phyloP scores from a whole-genome alignment of 2,329 filamentous ascomycete genomes.

The Fusarium coffeatum region DNA sequence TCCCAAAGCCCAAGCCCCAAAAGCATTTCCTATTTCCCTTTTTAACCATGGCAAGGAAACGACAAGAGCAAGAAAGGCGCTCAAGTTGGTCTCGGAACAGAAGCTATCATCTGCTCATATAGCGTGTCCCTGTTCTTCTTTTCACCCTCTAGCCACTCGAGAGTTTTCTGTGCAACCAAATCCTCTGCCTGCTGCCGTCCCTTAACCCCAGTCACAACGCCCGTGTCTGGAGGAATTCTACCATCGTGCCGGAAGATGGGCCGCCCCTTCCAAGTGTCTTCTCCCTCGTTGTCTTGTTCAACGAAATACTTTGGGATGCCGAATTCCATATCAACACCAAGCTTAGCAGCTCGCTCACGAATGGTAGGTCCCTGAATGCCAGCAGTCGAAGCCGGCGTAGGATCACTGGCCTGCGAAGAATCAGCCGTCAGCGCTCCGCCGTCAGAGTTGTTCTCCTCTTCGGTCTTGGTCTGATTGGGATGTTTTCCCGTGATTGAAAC shows the following conservation, averaged over 20 bases:
- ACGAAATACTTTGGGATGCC: conserved; percentile 52
- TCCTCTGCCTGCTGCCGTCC: conserved; percentile 53
- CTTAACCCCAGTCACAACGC: conserved; percentile 50
- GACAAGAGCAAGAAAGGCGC: background rate
- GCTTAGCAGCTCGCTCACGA: conserved; percentile 47
- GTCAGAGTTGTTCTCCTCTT: conserved; percentile 25
- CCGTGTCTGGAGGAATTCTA: conserved; percentile 49
- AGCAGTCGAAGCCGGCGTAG: background rate
- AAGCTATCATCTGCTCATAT: background rate
- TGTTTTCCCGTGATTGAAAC: conserved; percentile 15
- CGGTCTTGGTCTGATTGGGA: conserved; percentile 20
- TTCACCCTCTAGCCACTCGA: conserved; percentile 52
- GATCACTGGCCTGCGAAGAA: background rate
- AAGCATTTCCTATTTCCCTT: background rate
- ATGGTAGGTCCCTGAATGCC: conserved; percentile 4
- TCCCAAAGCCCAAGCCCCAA: background rate
- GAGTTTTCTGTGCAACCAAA: conserved; percentile 54
- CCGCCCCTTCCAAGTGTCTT: conserved; percentile 52
- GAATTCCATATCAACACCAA: conserved; percentile 52
- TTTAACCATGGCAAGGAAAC: background rate
- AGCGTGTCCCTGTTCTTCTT: conserved; percentile 18
- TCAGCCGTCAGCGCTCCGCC: conserved; percentile 4
- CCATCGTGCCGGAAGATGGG: conserved; percentile 50
- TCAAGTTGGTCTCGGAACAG: background rate
- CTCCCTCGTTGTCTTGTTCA: conserved; percentile 23